Percentiles rank a stretch among this genome's conserved stretches.
phyloP scores from a whole-genome alignment of 2,329 filamentous ascomycete species.

The Microdochium trichocladiopsis region DNA sequence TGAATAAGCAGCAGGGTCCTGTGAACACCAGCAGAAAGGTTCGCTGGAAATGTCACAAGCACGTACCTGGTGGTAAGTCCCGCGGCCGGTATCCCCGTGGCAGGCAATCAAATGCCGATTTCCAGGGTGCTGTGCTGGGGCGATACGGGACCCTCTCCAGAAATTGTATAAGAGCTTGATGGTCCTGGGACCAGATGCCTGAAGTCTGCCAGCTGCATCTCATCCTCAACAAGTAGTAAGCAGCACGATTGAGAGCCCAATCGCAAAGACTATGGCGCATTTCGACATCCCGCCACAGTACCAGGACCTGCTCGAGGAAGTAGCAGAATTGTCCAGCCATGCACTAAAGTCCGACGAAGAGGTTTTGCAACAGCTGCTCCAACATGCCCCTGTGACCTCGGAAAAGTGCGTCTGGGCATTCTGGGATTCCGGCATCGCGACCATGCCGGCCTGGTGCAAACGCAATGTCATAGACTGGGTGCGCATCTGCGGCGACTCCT shows the following conservation, averaged over 20 bases:
- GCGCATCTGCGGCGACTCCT: conserved; percentile 25
- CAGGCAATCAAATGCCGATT: too few species aligned
- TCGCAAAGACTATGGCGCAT: not conserved
- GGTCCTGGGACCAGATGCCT: too few species aligned
- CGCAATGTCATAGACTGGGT: conserved; percentile 33
- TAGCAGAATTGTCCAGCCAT: conserved; percentile 4
- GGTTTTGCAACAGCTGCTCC: conserved; percentile 7
- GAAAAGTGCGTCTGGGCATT: conserved; percentile 33
- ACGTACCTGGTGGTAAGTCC: too few species aligned
- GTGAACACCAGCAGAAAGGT: too few species aligned
- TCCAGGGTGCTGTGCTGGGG: too few species aligned
- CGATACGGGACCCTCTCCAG: too few species aligned
- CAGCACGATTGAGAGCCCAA: not conserved
- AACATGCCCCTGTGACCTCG: conserved; percentile 18
- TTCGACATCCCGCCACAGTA: conserved; percentile 10
- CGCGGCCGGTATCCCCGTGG: too few species aligned
- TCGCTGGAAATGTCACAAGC: too few species aligned
- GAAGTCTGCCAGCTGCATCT: too few species aligned
- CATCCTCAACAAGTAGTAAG: not conserved
- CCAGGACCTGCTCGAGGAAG: conserved; percentile 8
- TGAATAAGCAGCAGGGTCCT: too few species aligned
- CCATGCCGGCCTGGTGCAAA: conserved; percentile 28
- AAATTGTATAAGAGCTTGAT: too few species aligned
- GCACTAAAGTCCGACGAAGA: conserved; percentile 8
- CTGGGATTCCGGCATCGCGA: conserved; percentile 25